Evolutionary conservation across 805 yeast genomes (phyloP).

Genomic region (Candida nemodendra): DNA sequence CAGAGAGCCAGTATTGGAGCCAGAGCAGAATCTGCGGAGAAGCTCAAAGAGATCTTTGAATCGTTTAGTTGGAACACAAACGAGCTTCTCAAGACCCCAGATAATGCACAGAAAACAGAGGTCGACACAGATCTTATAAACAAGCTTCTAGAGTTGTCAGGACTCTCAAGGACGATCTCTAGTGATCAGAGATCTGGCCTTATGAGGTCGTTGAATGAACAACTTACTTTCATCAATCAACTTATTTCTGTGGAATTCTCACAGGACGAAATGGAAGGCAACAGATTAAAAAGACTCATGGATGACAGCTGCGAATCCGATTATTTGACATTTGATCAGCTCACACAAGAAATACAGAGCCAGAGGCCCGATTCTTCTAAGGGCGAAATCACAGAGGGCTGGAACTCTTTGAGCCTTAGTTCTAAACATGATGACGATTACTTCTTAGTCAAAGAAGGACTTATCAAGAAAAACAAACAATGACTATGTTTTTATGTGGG

Average conservation of each 20-base stretch:
- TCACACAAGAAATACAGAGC: slow-evolving; percentile 28
- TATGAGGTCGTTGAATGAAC: slow-evolving; percentile 40
- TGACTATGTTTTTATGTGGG: slow-evolving; percentile 1
- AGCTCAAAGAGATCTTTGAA: slow-evolving; percentile 19
- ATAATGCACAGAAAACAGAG: slow-evolving; percentile 5
- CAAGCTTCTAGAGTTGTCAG: slow-evolving; percentile 47
- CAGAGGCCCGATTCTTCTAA: slow-evolving; percentile 25
- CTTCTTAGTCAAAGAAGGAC: slow-evolving; percentile 46
- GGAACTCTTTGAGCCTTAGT: slow-evolving; percentile 42
- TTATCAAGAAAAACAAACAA: slow-evolving; percentile 37
- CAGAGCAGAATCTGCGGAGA: slow-evolving; percentile 11
- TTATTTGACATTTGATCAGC: slow-evolving; percentile 29
- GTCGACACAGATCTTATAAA: slow-evolving; percentile 19
- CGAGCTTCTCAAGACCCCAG: slow-evolving; percentile 18
- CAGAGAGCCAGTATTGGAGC: slow-evolving; percentile 9
- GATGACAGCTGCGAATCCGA: slow-evolving; percentile 24
- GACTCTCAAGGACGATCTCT: slow-evolving; percentile 37
- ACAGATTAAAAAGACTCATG: slow-evolving; percentile 26
- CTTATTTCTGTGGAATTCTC: slow-evolving; percentile 35
- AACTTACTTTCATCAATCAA: slow-evolving; percentile 48
- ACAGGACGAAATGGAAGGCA: slow-evolving; percentile 12
- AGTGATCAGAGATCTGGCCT: slow-evolving; percentile 31
- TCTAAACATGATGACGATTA: slow-evolving; percentile 35
- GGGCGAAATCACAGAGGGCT: slow-evolving; percentile 42
- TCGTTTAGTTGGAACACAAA: slow-evolving; percentile 29